A percentile compares a stretch with the other conserved stretches of the same genome.
These are phyloP conservation scores for Jamesozyma spencerorum DNA, from an alignment of 805 yeast species.

Conservation along the genomic window DNA sequence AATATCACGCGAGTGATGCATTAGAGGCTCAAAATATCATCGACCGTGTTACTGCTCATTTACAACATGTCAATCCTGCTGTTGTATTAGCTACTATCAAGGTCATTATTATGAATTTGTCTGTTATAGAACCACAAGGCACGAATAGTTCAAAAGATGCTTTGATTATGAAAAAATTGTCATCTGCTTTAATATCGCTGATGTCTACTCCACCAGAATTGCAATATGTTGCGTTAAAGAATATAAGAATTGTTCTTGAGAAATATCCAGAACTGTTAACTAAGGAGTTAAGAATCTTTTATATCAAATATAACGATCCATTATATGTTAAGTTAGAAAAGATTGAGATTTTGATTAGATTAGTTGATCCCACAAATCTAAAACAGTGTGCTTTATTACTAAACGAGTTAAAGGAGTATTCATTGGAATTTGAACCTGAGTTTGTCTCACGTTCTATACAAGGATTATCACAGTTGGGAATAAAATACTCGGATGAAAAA, in stretches of 20 bases:
- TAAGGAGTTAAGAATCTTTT: constrained; percentile 79
- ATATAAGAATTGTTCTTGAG: constrained; percentile 81
- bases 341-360: constrained; percentile 62
- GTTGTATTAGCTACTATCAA: constrained; percentile 83
- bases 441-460: constrained; percentile 57
- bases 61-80: constrained; percentile 94
- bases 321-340: constrained; percentile 68
- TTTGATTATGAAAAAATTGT: constrained; percentile 52
- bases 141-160: constrained; percentile 14
- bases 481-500: constrained; percentile 41
- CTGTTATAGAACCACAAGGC: constrained; percentile 30
- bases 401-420: constrained; percentile 68
- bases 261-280: constrained; percentile 74
- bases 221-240: constrained; percentile 86
- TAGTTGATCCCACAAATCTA: constrained; percentile 42
- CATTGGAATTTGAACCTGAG: constrained; percentile 77
- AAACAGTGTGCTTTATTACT: constrained; percentile 49
- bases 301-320: constrained; percentile 81
- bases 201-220: constrained; percentile 88
- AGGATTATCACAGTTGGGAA: constrained; percentile 65
- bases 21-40: constrained; percentile 76
- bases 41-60: constrained; percentile 86
- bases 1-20: constrained; percentile 46
- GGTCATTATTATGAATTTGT: constrained; percentile 63
- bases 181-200: constrained; percentile 80